phyloP scores from a whole-genome alignment of 768 basidiomycete genomes.

The Mycena rosella region DNA sequence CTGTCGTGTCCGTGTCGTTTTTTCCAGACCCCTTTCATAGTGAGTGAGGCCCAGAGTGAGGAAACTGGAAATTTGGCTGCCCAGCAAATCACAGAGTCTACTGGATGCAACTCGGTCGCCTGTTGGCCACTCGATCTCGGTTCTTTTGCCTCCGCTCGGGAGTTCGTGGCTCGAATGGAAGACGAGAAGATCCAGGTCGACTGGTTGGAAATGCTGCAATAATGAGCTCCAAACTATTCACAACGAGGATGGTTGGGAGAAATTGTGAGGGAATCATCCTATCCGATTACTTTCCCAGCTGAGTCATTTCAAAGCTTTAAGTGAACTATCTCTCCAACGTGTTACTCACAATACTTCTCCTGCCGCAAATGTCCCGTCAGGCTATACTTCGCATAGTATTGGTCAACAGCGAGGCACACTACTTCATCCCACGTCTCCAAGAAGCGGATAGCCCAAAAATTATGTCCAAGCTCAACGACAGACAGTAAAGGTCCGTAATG shows the following conservation, averaged over 20 bases:
- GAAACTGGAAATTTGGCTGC: constrained; percentile 3
- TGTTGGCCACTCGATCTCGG: constrained; percentile 4
- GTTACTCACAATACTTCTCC: neutral
- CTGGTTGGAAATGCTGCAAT: constrained; percentile 9
- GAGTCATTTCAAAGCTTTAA: constrained; percentile 5
- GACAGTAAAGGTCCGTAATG: too few relatives aligned
- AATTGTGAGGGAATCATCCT: neutral
- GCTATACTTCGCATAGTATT: neutral
- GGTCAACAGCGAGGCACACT: constrained; percentile 11
- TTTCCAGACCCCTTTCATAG: too few relatives aligned
- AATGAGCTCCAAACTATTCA: neutral
- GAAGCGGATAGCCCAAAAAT: neutral
- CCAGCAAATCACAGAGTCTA: neutral
- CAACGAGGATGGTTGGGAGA: constrained; percentile 6
- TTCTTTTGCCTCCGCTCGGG: neutral
- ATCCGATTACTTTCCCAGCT: too few relatives aligned
- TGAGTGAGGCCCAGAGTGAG: too few relatives aligned
- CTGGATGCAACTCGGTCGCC: neutral
- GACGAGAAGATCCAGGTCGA: constrained; percentile 3
- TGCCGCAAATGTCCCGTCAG: neutral
- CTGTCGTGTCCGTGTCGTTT: too few relatives aligned
- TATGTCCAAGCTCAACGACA: constrained; percentile 5
- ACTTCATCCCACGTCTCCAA: neutral
- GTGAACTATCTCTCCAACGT: constrained; percentile 4
- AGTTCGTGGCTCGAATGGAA: neutral